These are phyloP conservation scores for Furcasterigmium furcatum DNA, from an alignment of 2,329 filamentous ascomycete genomes.

Conservation along the genomic window DNA sequence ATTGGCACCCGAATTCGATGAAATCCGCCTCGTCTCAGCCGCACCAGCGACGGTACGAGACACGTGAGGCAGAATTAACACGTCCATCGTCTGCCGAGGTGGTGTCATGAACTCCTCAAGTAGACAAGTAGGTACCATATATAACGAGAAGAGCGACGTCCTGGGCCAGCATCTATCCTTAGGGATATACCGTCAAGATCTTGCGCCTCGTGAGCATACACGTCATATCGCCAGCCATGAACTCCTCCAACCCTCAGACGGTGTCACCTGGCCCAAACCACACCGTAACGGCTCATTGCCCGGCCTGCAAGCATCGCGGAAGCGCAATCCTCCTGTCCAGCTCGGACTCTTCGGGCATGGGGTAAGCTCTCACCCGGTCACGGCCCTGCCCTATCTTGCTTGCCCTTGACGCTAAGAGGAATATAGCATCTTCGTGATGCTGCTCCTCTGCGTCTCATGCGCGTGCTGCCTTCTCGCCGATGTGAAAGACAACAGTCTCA, in stretches of 20 bases:
- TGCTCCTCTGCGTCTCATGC: neutral
- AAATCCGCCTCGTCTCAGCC: neutral
- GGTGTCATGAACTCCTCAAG: neutral
- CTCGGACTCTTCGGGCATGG: neutral
- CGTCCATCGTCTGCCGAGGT: neutral
- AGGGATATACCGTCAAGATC: too few relatives aligned
- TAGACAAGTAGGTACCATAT: neutral
- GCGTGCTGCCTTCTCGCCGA: neutral
- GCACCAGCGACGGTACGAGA: neutral
- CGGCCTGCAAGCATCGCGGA: neutral
- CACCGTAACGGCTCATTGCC: neutral
- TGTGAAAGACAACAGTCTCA: neutral
- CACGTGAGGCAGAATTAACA: neutral
- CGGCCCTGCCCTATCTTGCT: neutral
- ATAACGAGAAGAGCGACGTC: neutral
- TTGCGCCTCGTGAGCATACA: too few relatives aligned
- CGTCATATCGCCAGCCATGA: too few relatives aligned
- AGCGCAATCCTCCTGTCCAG: neutral
- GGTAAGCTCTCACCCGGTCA: neutral
- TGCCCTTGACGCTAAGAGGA: neutral
- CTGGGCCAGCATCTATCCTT: too few relatives aligned
- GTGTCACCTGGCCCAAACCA: neutral
- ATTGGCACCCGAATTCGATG: neutral
- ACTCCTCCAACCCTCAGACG: neutral
- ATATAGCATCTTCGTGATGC: neutral